Evolutionary conservation across 805 yeast species (phyloP).

Genomic region (Lipomyces lipofer): DNA sequence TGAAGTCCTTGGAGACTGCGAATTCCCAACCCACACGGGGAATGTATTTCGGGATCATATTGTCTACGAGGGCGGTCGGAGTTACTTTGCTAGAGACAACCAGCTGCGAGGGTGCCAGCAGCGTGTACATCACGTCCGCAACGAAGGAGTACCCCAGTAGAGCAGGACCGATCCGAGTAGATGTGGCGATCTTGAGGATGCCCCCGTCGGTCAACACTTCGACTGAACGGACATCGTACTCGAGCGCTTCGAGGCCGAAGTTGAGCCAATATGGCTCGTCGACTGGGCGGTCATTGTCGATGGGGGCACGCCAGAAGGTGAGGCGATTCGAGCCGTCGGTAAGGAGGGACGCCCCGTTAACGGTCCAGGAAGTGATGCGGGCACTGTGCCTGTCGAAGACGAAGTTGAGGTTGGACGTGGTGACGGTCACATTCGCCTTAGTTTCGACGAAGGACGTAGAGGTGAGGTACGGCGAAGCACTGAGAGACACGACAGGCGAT

Average conservation of each 20-base stretch:
- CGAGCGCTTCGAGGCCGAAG: slow-evolving; percentile 36
- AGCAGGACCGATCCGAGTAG: slow-evolving; percentile 34
- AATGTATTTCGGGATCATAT: slow-evolving; percentile 35
- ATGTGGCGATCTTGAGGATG: slow-evolving; percentile 22
- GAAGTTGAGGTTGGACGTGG: neutral
- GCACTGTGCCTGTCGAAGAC: slow-evolving; percentile 11
- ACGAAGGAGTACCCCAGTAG: slow-evolving; percentile 38
- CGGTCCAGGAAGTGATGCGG: slow-evolving; percentile 13
- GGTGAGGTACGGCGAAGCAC: neutral
- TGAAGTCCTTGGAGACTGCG: slow-evolving; percentile 32
- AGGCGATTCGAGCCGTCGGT: slow-evolving; percentile 11
- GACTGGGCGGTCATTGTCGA: slow-evolving; percentile 38
- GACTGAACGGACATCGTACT: neutral
- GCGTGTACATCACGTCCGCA: slow-evolving; percentile 17
- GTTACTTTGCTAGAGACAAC: neutral
- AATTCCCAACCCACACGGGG: slow-evolving; percentile 44
- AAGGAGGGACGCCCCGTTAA: slow-evolving; percentile 9
- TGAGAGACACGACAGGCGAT: neutral
- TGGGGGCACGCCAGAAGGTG: slow-evolving; percentile 41
- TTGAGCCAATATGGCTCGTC: slow-evolving; percentile 38
- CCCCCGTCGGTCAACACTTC: neutral
- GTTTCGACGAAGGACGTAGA: neutral
- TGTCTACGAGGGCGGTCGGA: slow-evolving; percentile 21
- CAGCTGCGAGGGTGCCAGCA: slow-evolving; percentile 5
- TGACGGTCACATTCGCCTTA: neutral